Evolutionary conservation across 352 stramenopile species (phyloP).

Genomic region (Halophytophthora polymorphica): DNA sequence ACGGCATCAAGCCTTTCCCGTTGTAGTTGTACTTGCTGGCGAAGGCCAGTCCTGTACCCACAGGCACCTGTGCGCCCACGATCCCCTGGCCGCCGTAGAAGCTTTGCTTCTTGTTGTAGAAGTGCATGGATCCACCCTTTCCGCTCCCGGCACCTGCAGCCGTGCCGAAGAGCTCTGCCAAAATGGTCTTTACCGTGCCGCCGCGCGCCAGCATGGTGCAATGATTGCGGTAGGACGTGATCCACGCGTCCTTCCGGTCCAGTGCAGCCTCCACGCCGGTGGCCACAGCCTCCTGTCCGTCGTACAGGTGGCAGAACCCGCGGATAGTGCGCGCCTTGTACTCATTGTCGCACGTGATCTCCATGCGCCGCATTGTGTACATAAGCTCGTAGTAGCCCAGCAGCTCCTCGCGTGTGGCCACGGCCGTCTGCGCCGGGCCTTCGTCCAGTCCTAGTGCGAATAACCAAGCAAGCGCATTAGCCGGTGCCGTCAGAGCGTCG

Average conservation of each 20-base stretch:
- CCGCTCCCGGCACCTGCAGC: conserved; percentile 86
- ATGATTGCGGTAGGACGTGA: conserved; percentile 99
- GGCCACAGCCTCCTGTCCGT: conserved; percentile 99
- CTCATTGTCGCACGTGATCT: conserved; percentile 99
- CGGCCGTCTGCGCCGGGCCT: conserved; percentile 51
- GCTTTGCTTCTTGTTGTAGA: conserved; percentile 98
- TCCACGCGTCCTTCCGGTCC: conserved; percentile 95
- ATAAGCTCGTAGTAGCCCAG: conserved; percentile 97
- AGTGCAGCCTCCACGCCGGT: conserved; percentile 97
- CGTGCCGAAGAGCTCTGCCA: conserved; percentile 97
- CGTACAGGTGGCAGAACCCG: conserved; percentile 99
- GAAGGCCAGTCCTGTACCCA: conserved; percentile 98
- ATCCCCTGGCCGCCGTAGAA: conserved; percentile 99
- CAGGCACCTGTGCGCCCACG: conserved; percentile 97
- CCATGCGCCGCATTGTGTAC: conserved; percentile 99
- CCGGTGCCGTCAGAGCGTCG: background rate
- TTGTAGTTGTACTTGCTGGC: conserved; percentile 98
- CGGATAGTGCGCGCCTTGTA: conserved; percentile 99
- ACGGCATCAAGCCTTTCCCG: conserved; percentile 88
- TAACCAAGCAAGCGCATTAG: too few species aligned
- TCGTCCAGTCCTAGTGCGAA: conserved; percentile 53
- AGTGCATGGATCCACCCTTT: conserved; percentile 99
- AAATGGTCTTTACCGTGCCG: conserved; percentile 89
- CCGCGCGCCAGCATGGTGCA: conserved; percentile 95
- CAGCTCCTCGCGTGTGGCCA: conserved; percentile 96